A percentile compares a stretch with the other conserved stretches of the same genome.
Conservation (phyloP, 2,329 filamentous ascomycete genomes). For the Purpureocillium takamizusanense region DNA sequence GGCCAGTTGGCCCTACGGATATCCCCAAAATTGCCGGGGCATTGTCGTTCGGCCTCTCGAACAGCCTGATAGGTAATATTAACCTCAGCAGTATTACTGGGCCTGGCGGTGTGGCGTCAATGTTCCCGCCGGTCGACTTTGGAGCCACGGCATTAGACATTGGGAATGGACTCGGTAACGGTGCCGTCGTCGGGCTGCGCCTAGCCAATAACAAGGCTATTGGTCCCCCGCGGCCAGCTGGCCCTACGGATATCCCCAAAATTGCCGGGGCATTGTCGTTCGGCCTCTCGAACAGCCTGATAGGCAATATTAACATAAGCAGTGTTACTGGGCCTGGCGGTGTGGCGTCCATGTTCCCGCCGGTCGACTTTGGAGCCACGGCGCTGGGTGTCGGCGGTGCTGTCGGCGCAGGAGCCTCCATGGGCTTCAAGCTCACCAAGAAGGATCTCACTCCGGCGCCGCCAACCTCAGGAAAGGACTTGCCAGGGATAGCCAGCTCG, state of each 20-base stretch:
- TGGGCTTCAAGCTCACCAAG: slow-evolving; percentile 7
- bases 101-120: too few species aligned
- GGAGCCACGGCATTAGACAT: slow-evolving; percentile 2
- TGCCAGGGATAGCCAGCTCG: slow-evolving; percentile 5
- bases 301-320: not conserved
- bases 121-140: too few species aligned
- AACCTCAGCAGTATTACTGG: too few species aligned
- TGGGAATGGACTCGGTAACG: slow-evolving; percentile 6
- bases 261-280: slow-evolving; percentile 3
- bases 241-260: slow-evolving; percentile 3
- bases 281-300: slow-evolving; percentile 1
- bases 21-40: slow-evolving; percentile 3
- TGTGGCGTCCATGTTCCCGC: not conserved
- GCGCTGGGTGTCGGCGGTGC: slow-evolving; percentile 8
- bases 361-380: slow-evolving; percentile 4
- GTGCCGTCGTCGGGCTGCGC: slow-evolving; percentile 5
- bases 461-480: not conserved
- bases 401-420: slow-evolving; percentile 7
- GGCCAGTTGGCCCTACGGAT: not conserved
- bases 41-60: slow-evolving; percentile 3
- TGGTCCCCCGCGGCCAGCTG: not conserved
- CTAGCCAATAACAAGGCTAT: slow-evolving; percentile 2
- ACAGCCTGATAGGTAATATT: slow-evolving; percentile 2
- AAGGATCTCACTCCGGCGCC: slow-evolving; percentile 1
- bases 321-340: not conserved